Percentiles rank a stretch among this genome's conserved stretches.
Evolutionary conservation across 192 early-diverging fungal genomes (phyloP).

Genomic region (Endogone sp.): DNA sequence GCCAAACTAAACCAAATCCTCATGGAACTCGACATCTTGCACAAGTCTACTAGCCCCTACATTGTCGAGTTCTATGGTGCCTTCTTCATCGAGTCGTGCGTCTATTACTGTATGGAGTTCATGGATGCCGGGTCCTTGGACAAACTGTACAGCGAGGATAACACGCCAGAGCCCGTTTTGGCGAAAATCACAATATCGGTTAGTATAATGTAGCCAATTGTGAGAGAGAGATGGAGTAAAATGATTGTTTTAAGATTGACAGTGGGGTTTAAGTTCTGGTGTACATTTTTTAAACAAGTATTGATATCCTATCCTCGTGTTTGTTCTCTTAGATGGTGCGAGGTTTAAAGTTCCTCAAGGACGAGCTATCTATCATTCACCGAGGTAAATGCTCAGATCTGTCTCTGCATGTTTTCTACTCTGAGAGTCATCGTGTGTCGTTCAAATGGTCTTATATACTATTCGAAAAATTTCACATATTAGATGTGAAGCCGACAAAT

Average conservation of each 20-base stretch:
- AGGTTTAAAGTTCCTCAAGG: slow-evolving; percentile 84
- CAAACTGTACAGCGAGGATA: slow-evolving; percentile 72
- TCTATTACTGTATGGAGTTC: slow-evolving; percentile 97
- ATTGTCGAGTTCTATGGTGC: slow-evolving; percentile 99
- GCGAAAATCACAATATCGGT: slow-evolving; percentile 71
- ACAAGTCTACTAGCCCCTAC: slow-evolving; percentile 78
- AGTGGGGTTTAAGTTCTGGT: no score
- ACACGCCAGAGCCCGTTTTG: slow-evolving; percentile 79
- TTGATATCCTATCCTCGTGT: not conserved
- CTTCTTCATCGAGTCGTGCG: slow-evolving; percentile 93
- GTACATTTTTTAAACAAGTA: no score
- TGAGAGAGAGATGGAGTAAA: no score
- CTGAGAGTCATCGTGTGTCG: no score
- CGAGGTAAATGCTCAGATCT: slow-evolving; percentile 46
- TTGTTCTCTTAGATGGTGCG: slow-evolving; percentile 62
- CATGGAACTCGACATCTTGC: slow-evolving; percentile 94
- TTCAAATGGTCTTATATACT: not conserved
- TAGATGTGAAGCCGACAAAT: slow-evolving; percentile 97
- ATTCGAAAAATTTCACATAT: no score
- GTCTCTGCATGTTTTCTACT: no score
- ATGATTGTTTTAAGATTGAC: no score
- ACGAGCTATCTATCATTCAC: slow-evolving; percentile 86
- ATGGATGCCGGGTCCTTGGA: slow-evolving; percentile 97
- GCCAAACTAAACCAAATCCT: slow-evolving; percentile 88
- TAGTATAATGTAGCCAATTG: no score